Percentiles rank a stretch among this genome's conserved stretches.
Conservation (phyloP, 306 rosid species). For the Vigna nakashimae region DNA sequence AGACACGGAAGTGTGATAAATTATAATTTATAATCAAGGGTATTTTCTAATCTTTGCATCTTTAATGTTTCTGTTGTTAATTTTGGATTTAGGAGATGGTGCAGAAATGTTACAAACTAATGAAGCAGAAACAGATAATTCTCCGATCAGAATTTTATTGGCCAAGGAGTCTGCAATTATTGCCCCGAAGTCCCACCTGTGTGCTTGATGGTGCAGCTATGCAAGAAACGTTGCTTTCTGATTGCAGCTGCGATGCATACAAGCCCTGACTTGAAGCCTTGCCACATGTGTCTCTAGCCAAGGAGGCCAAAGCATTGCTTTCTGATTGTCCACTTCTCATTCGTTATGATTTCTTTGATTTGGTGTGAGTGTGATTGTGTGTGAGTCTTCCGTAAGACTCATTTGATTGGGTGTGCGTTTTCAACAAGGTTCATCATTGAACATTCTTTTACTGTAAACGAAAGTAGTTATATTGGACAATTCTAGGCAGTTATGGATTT, state of each 20-base stretch:
- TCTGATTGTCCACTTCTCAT: conserved; percentile 14
- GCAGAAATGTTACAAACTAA: conserved; percentile 49
- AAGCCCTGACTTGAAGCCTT: conserved; percentile 41
- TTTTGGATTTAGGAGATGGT: conserved; percentile 49
- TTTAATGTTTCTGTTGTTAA: conserved; percentile 1
- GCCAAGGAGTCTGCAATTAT: conserved; percentile 27
- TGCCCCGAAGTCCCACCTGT: conserved; percentile 45
- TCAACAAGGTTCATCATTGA: background rate
- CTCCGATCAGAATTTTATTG: conserved; percentile 22
- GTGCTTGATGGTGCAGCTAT: conserved; percentile 47
- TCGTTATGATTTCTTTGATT: conserved; percentile 25
- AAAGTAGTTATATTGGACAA: background rate
- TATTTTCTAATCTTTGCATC: background rate
- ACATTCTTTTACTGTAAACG: background rate
- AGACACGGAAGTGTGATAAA: background rate
- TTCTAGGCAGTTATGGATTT: background rate
- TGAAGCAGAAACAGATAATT: conserved; percentile 48
- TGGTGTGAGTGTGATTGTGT: conserved; percentile 45
- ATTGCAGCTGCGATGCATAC: conserved; percentile 17
- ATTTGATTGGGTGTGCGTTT: conserved; percentile 30
- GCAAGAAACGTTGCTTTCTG: background rate
- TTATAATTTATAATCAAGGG: background rate
- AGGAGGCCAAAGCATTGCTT: background rate
- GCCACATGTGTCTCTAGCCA: conserved; percentile 1
- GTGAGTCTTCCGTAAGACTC: conserved; percentile 14